A percentile compares a stretch with the other conserved stretches of the same genome.
Conservation (phyloP, 352 stramenopile species). For the Pythium phragmitis region DNA sequence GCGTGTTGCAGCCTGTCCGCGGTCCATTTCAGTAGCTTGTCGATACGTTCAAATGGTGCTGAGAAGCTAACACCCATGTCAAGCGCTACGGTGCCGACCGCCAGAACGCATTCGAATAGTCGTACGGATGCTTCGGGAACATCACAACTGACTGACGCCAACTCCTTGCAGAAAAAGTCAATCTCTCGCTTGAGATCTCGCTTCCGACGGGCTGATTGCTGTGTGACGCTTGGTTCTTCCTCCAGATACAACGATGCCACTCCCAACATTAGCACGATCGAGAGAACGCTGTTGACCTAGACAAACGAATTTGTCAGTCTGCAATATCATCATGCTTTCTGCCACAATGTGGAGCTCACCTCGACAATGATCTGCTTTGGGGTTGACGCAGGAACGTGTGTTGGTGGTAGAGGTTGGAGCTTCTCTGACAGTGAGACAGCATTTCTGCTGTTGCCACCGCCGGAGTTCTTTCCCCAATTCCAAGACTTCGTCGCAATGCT, state of each 20-base stretch:
- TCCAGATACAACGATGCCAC: slow-evolving; percentile 33
- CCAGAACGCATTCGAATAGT: slow-evolving; percentile 43
- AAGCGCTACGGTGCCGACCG: slow-evolving; percentile 45
- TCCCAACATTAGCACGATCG: slow-evolving; percentile 32
- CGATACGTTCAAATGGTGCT: slow-evolving; percentile 49
- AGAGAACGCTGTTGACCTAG: slow-evolving; percentile 31
- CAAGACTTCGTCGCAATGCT: slow-evolving; percentile 7
- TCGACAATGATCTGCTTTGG: slow-evolving; percentile 10
- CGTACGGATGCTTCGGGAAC: slow-evolving; percentile 33
- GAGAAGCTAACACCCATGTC: slow-evolving; percentile 50
- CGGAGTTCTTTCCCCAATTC: slow-evolving; percentile 16
- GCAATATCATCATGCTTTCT: background rate
- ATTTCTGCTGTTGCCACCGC: background rate
- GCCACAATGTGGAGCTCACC: slow-evolving; percentile 4
- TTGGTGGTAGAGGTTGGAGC: background rate
- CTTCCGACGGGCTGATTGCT: slow-evolving; percentile 24
- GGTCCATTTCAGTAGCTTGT: slow-evolving; percentile 34
- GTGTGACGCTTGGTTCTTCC: slow-evolving; percentile 12
- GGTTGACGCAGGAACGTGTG: background rate
- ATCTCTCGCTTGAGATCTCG: slow-evolving; percentile 62
- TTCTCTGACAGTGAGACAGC: background rate
- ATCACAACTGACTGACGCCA: slow-evolving; percentile 34
- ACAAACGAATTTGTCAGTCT: background rate
- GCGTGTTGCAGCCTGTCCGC: slow-evolving; percentile 22
- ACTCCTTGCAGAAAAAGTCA: slow-evolving; percentile 80